These are phyloP conservation scores for Fusarium gaditjirri DNA, from an alignment of 2,329 filamentous ascomycete genomes.

Conservation along the genomic window DNA sequence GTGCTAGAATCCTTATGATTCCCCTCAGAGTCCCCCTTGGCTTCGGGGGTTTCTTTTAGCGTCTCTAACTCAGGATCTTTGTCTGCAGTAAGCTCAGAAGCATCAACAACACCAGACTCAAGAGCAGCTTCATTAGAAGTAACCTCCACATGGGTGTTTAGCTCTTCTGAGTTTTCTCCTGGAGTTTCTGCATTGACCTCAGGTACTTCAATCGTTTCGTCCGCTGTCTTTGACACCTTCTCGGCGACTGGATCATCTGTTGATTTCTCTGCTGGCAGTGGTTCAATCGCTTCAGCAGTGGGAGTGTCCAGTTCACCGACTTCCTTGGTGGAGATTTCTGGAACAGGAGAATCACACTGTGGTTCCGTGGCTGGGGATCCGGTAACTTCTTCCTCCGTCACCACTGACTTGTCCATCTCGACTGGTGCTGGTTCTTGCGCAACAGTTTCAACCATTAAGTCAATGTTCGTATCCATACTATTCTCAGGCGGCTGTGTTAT, in stretches of 20 bases:
- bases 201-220: neutral
- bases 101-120: neutral
- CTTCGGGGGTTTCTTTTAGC: neutral
- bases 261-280: neutral
- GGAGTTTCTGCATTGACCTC: conserved; percentile 2
- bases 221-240: neutral
- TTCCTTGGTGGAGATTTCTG: conserved; percentile 6
- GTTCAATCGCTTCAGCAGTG: neutral
- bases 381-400: neutral
- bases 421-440: neutral
- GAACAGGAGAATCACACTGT: conserved; percentile 1
- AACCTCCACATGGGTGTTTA: neutral
- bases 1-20: neutral
- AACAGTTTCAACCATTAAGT: neutral
- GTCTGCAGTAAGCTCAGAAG: neutral
- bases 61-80: conserved; percentile 13
- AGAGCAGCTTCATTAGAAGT: neutral
- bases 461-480: neutral
- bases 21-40: conserved; percentile 2
- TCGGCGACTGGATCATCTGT: neutral
- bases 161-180: conserved; percentile 3
- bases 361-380: neutral
- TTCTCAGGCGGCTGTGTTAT: neutral
- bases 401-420: neutral
- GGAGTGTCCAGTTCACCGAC: neutral